Evolutionary conservation across 805 yeast genomes (phyloP), one percentile per base, ranked within the genome.

Genomic region (Lipomyces oligophaga): DNA sequence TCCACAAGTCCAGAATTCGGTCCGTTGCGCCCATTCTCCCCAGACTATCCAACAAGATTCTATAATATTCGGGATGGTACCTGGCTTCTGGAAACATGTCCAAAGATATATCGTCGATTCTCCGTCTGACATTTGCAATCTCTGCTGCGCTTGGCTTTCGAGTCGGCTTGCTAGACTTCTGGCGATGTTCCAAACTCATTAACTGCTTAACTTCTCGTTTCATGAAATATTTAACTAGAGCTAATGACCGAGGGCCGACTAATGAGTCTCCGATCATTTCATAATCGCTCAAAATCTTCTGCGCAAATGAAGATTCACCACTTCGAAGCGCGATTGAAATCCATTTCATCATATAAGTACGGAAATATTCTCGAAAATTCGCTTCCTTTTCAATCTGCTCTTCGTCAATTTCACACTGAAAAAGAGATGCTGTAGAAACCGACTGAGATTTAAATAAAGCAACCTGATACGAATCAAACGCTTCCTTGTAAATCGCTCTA

Each of bases 241-340:
- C 22, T 5, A 48, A 22, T 15, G 45, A 24, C 16, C 28, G 16
- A 13, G 30, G 35, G 15, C 22, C 37, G 5, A 25, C 36, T 4
- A 37, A 8, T 5, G 20, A 30, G 7, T 43, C 52, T 13, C 46
- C 49, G 1, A 50, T 24, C 7, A 11, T 26, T 26, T 50, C 48
- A 15, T 38, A 38, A 33, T 50, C 43, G 20, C 24, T 19, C 20
- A 50, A 5, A 16, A 50, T 47, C n/a, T 32, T 5, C 18, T 30
- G 25, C 11, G 46, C 44, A 15, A 47, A 25, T 3, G 26, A 16
- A 10, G 45, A 5, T 18, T 48, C 16, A 3, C 43, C 49, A 3
- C 43, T 34, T 15, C 39, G 43, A 8, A 50, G n/a, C 3, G 53
- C 52, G 5, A 49, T 38, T 26, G 43, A 46, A 10, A 32, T 38